Conservation (phyloP, 371 early-diverging fungal genomes). For the Mucor racemosus region DNA sequence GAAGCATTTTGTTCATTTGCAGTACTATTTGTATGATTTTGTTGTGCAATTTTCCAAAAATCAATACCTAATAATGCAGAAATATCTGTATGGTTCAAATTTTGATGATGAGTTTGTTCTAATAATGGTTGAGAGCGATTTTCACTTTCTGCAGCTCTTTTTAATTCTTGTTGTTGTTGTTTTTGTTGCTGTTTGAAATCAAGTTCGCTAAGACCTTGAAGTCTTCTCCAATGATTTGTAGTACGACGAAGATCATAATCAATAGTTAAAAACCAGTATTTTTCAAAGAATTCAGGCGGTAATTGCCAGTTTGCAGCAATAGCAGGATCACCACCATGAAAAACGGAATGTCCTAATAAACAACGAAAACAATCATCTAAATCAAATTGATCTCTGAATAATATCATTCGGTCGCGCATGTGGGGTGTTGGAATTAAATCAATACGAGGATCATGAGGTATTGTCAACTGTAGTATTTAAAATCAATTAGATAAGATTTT, state of each 20-base stretch:
- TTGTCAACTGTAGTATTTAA: slow-evolving; percentile 35
- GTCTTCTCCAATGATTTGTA: slow-evolving; percentile 39
- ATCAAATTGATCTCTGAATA: slow-evolving; percentile 61
- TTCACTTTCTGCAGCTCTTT: background rate
- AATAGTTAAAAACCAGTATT: slow-evolving; percentile 60
- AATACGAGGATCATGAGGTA: slow-evolving; percentile 67
- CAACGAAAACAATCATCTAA: slow-evolving; percentile 63
- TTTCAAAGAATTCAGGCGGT: slow-evolving; percentile 59
- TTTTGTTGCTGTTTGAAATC: slow-evolving; percentile 29
- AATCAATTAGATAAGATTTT: slow-evolving; percentile 14
- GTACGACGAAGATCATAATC: slow-evolving; percentile 49
- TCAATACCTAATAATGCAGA: slow-evolving; percentile 30
- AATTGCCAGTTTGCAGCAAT: slow-evolving; percentile 63
- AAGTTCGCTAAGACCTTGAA: slow-evolving; percentile 38
- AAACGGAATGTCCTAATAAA: slow-evolving; percentile 53
- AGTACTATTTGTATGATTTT: slow-evolving; percentile 1
- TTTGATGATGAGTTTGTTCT: slow-evolving; percentile 12
- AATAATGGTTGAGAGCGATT: slow-evolving; percentile 6
- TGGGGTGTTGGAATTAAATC: slow-evolving; percentile 64
- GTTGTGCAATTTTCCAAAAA: slow-evolving; percentile 25
- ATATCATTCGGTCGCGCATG: slow-evolving; percentile 67
- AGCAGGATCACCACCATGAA: slow-evolving; percentile 64
- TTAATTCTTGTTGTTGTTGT: slow-evolving; percentile 15
- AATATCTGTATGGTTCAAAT: slow-evolving; percentile 17
- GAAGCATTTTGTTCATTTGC: slow-evolving; percentile 2